These are phyloP conservation scores for Solanum piurae DNA, from an alignment of 257 asterid species.

Conservation along the genomic window DNA sequence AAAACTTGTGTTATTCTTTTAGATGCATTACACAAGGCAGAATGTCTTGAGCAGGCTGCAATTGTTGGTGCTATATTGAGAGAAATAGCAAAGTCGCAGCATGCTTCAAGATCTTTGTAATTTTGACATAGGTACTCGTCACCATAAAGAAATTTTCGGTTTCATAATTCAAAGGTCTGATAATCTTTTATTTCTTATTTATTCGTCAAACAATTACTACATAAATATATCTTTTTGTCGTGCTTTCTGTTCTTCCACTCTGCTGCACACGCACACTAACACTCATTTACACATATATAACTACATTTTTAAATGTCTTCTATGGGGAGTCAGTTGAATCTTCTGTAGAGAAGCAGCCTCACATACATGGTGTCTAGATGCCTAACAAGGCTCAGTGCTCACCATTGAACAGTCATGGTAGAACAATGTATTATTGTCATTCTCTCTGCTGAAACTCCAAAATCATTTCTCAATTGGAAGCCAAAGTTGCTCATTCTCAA, in stretches of 20 bases:
- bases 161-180: not conserved
- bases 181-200: not conserved
- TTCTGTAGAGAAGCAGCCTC: not conserved
- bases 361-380: not conserved
- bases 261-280: not conserved
- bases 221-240: not conserved
- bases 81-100: constrained; percentile 86
- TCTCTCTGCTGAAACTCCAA: not conserved
- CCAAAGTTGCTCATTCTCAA: not conserved
- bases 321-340: not conserved
- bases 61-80: constrained; percentile 83
- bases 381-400: not conserved
- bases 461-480: not conserved
- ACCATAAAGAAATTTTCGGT: not conserved
- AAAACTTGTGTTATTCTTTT: constrained; percentile 81
- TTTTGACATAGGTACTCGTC: not conserved
- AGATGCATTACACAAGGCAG: constrained; percentile 88
- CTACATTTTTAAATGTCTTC: not conserved
- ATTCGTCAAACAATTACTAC: not conserved
- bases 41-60: constrained; percentile 90
- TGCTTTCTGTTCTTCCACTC: not conserved
- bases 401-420: not conserved
- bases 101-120: constrained; percentile 63
- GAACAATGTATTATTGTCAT: not conserved
- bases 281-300: not conserved